Evolutionary conservation across 1,284 basidiomycete genomes (phyloP), one percentile per base, ranked within the genome.

Genomic region (Ustilago hordei): DNA sequence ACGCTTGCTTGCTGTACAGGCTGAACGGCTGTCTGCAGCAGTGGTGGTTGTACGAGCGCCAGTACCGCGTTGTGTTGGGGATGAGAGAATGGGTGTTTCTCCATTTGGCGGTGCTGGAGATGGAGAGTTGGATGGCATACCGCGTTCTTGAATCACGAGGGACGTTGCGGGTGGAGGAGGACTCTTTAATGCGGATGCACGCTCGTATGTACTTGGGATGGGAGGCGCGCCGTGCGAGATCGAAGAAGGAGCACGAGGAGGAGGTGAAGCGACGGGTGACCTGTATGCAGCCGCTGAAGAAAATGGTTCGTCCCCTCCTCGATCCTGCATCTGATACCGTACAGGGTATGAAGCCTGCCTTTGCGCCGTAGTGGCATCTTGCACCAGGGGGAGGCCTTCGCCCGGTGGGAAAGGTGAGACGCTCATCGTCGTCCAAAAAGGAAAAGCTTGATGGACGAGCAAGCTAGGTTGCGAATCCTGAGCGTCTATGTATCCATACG

Each of bases 221-320:
- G 62, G 55, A 19, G 50, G 39, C 0, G 23, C 23, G 3, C 3
- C 23, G 23, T 28, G 23, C 23, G 23, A 28, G 23, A 28, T 28
- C 23, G 53, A 55, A 17, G 59, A 58, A 4, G 56, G 35, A 2
- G 50, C 23, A n/a, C 50, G 54, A 38, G 64, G 70, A 9, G 61
- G 70, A 23, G 70, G 61, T 15, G 62, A 64, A 2, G 52, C 23
- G 19, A 58, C 50, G 8, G 68, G 62, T 35, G 64, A 55, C 53
- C 70, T 57, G 31, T 73, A 73, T 32, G 70, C 70, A n/a, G 61
- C 60, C 50, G 70, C 70, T 8, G 70, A 73, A 2, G 70, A 73
- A 48, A 73, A 73, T 3, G 70, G 70, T 31, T 68, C 64, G 4
- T 60, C 52, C 9, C 13, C 50, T 23, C 55, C 35, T 31, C 19